These are phyloP conservation scores for Sphenostylis stenocarpa DNA, from an alignment of 306 rosid species.

Conservation along the genomic window DNA sequence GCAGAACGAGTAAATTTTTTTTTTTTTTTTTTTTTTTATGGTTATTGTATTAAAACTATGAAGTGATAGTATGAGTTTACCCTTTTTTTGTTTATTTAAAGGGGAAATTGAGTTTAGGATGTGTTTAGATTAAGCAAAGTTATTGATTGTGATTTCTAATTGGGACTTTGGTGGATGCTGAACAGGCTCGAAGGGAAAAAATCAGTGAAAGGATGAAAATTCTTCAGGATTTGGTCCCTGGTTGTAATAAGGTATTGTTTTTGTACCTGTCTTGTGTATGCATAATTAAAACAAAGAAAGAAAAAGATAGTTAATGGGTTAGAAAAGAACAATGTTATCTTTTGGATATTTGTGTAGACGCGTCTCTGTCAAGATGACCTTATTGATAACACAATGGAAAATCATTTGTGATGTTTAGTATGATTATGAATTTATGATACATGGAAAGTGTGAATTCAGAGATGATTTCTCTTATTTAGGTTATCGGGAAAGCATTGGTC, in stretches of 20 bases:
- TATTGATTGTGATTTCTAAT: slow-evolving; percentile 33
- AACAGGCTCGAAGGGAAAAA: slow-evolving; percentile 92
- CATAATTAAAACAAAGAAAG: not conserved
- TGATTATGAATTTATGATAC: not conserved
- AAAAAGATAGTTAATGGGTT: not conserved
- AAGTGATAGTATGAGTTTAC: not conserved
- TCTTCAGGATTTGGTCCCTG: slow-evolving; percentile 95
- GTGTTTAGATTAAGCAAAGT: slow-evolving; percentile 26
- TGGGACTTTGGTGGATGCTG: slow-evolving; percentile 23
- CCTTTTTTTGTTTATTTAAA: slow-evolving; percentile 5
- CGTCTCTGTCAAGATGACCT: not conserved
- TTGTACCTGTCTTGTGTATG: not conserved
- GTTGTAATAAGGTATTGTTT: slow-evolving; percentile 79
- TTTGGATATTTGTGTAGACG: not conserved
- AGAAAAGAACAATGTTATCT: not conserved
- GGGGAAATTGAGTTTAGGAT: not conserved
- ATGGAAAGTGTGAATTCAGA: slow-evolving; percentile 4
- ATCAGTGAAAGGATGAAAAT: slow-evolving; percentile 93
- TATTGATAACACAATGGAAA: not conserved
- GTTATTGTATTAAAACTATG: not conserved
- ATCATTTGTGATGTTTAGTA: not conserved
- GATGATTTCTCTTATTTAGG: slow-evolving; percentile 45
- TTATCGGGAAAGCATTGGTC: slow-evolving; percentile 93
- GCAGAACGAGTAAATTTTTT: slow-evolving; percentile 72
- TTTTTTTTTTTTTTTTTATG: not conserved